Evolutionary conservation across 305 asterid species (phyloP).

Genomic region (Fraxinus sp.): DNA sequence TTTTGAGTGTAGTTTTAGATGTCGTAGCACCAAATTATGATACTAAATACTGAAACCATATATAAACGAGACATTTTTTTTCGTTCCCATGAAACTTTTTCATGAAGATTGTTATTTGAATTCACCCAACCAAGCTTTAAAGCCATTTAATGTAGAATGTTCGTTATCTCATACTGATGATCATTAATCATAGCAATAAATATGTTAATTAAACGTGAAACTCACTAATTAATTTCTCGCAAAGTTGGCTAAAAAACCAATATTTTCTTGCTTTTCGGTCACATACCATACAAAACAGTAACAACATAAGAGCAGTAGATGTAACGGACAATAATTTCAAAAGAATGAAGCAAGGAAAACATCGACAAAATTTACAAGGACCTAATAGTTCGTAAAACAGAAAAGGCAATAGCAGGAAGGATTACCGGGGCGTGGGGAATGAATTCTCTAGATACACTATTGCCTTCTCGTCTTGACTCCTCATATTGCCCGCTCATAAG

Average conservation of each 20-base stretch:
- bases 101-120: background rate
- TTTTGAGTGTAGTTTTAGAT: background rate
- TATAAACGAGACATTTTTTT: background rate
- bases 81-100: background rate
- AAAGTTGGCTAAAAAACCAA: slow-evolving; percentile 9
- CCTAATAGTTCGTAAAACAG: slow-evolving; percentile 21
- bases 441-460: slow-evolving; percentile 14
- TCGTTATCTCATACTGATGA: background rate
- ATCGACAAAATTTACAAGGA: slow-evolving; percentile 43
- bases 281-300: slow-evolving; percentile 28
- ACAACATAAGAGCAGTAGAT: background rate
- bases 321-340: slow-evolving; percentile 24
- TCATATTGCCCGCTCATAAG: background rate
- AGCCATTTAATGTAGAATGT: background rate
- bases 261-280: slow-evolving; percentile 1
- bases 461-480: background rate
- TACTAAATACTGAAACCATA: background rate
- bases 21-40: background rate
- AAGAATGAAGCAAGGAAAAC: slow-evolving; percentile 30
- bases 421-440: background rate
- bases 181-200: background rate
- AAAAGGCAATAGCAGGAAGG: background rate
- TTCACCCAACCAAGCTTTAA: background rate
- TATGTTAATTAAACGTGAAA: background rate
- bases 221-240: background rate